phyloP scores from a whole-genome alignment of 768 basidiomycete genomes.

The Gelatoporia subvermispora region DNA sequence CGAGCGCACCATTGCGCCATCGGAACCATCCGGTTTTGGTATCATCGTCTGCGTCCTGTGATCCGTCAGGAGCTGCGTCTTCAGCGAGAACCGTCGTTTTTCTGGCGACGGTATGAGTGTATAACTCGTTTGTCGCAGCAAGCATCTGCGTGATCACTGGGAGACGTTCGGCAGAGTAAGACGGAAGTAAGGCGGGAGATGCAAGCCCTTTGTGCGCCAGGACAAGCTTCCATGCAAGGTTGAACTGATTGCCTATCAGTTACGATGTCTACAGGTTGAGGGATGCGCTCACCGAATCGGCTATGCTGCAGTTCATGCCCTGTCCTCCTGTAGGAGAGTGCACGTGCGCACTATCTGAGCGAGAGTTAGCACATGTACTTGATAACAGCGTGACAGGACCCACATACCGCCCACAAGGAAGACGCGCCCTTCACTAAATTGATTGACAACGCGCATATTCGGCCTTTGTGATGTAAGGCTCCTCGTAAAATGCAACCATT shows the following conservation, averaged over 20 bases:
- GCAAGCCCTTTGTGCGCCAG: slow-evolving; percentile 22
- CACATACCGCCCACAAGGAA: too few relatives aligned
- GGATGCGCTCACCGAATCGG: slow-evolving; percentile 19
- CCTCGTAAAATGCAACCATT: too few relatives aligned
- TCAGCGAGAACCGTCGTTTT: not conserved
- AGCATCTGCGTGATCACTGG: slow-evolving; percentile 26
- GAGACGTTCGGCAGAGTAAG: slow-evolving; percentile 24
- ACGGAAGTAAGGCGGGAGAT: slow-evolving; percentile 17
- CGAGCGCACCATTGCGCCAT: slow-evolving; percentile 21
- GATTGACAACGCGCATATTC: too few relatives aligned
- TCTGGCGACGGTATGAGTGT: slow-evolving; percentile 1
- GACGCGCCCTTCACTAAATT: too few relatives aligned
- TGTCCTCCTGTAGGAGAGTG: slow-evolving; percentile 42
- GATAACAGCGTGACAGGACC: too few relatives aligned
- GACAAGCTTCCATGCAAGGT: slow-evolving; percentile 27
- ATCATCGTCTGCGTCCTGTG: not conserved
- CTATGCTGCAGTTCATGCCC: slow-evolving; percentile 25
- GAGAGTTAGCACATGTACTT: too few relatives aligned
- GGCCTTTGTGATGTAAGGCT: too few relatives aligned
- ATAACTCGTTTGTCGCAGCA: slow-evolving; percentile 13
- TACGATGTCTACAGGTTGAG: too few relatives aligned
- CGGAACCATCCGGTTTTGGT: slow-evolving; percentile 14
- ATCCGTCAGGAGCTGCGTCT: too few relatives aligned
- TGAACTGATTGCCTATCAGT: slow-evolving; percentile 10
- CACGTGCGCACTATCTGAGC: slow-evolving; percentile 43